Evolutionary conservation across 805 yeast genomes (phyloP).

Genomic region (Candida wancherniae): DNA sequence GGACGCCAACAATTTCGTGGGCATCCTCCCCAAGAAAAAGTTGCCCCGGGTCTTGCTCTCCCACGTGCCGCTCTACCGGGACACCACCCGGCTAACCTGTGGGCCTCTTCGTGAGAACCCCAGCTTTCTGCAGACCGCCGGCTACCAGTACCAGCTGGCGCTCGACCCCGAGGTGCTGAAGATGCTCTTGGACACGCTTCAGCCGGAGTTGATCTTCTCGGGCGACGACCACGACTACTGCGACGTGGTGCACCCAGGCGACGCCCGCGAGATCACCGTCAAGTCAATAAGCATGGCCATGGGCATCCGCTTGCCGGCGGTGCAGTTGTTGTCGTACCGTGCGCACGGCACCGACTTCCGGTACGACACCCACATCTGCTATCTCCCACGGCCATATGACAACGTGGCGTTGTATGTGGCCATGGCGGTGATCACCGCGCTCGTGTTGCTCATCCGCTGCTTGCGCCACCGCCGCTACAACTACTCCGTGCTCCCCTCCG

Average conservation of each 20-base stretch:
- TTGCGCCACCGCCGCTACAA: slow-evolving; percentile 24
- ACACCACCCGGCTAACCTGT: slow-evolving; percentile 14
- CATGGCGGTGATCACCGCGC: slow-evolving; percentile 30
- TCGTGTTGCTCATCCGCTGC: slow-evolving; percentile 27
- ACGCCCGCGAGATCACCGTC: slow-evolving; percentile 33
- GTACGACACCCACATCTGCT: slow-evolving; percentile 41
- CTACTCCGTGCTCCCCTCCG: slow-evolving; percentile 26
- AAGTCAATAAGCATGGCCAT: slow-evolving; percentile 39
- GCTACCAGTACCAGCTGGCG: slow-evolving; percentile 26
- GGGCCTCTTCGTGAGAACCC: slow-evolving; percentile 21
- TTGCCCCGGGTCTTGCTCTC: slow-evolving; percentile 20
- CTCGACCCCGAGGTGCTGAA: slow-evolving; percentile 15
- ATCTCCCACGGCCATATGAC: slow-evolving; percentile 42
- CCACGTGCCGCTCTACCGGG: slow-evolving; percentile 24
- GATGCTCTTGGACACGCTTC: slow-evolving; percentile 13
- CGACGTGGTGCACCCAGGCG: slow-evolving; percentile 14
- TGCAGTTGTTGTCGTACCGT: slow-evolving; percentile 31
- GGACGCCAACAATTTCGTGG: slow-evolving; percentile 15
- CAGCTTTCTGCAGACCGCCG: slow-evolving; percentile 14
- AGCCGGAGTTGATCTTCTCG: slow-evolving; percentile 21
- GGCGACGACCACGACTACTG: slow-evolving; percentile 28
- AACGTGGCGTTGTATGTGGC: slow-evolving; percentile 36
- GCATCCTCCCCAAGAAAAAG: slow-evolving; percentile 4
- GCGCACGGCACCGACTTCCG: slow-evolving; percentile 8
- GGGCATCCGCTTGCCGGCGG: slow-evolving; percentile 39